Base-by-base conservation (phyloP, 768 basidiomycete species). In the Fomitopsis pulvina region DNA sequence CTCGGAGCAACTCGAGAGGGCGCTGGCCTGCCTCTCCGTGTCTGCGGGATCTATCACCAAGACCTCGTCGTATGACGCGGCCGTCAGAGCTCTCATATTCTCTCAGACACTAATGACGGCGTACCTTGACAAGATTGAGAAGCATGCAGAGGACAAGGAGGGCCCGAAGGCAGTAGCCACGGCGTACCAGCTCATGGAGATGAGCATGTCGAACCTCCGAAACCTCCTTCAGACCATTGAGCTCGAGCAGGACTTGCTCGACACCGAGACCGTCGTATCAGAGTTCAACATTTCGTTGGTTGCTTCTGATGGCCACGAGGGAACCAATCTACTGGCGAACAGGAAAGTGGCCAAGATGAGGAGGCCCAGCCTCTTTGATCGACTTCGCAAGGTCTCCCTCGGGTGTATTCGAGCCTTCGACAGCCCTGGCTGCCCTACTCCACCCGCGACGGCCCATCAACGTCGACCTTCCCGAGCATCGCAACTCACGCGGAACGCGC, bases 151-250 rank as follows among this genome's bases (percentile, higher is more conserved):
- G 21, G 20, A 41, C 12, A 22, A 9, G 41, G 20, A 46, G 16
- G 4, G 11, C 7, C 14, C n/a, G 9, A 32, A 46, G 16, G 16
- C 37, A 2, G 29, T 7, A 4, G 28, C 18, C n/a, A 37, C 20
- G 7, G 45, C 29, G 9, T 46, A 46, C 24, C 45, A 46, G 45
- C 30, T 46, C 25, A 32, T 46, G 45, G 30, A 30, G 45, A 30
- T 46, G 45, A 34, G 29, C 18, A 34, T 46, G 45, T 34, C 28
- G 11, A 30, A 37, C n/a, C 37, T 46, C 45, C 45, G 45, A 2
- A 32, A 30, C 45, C 14, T 46, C 29, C 27, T 46, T 28, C 28
- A 34, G 18, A 28, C 28, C 28, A 22, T 46, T 16, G 45, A 32
- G 28, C 8, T 37, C 18, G 45, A 46, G 30, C 11, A 28, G 43